Evolutionary conservation across 2,329 filamentous ascomycete genomes (phyloP).

Genomic region (Cytospora paraplurivora): DNA sequence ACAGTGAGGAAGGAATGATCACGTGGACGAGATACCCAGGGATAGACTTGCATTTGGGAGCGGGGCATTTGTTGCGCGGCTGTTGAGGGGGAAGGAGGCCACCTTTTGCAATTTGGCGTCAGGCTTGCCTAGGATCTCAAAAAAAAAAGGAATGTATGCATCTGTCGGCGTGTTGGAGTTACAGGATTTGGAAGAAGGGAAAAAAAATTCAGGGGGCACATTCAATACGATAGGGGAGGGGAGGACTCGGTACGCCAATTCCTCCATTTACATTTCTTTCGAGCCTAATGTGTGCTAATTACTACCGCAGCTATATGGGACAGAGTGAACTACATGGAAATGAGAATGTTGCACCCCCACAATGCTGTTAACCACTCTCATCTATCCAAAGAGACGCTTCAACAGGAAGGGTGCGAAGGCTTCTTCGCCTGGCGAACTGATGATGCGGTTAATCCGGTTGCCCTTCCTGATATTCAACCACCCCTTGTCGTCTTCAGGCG

Average conservation of each 20-base stretch:
- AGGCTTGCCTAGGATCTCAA: constrained; percentile 14
- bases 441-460: constrained; percentile 78
- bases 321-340: background rate
- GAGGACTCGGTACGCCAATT: constrained; percentile 7
- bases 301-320: background rate
- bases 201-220: background rate
- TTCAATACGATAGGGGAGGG: background rate
- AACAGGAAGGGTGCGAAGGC: constrained; percentile 68
- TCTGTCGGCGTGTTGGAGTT: constrained; percentile 23
- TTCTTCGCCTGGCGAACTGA: constrained; percentile 67
- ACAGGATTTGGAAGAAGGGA: constrained; percentile 12
- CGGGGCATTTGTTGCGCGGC: constrained; percentile 1
- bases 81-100: constrained; percentile 4
- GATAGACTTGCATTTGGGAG: constrained; percentile 13
- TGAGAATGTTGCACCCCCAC: background rate
- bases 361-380: background rate
- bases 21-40: constrained; percentile 26
- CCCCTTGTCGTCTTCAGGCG: constrained; percentile 69
- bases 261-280: background rate
- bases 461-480: constrained; percentile 77
- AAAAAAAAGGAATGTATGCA: constrained; percentile 16
- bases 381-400: constrained; percentile 62
- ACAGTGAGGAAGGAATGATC: constrained; percentile 6
- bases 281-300: background rate
- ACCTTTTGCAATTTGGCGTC: constrained; percentile 4